Evolutionary conservation across 192 early-diverging fungal species (phyloP).

Genomic region (Podila horticola): DNA sequence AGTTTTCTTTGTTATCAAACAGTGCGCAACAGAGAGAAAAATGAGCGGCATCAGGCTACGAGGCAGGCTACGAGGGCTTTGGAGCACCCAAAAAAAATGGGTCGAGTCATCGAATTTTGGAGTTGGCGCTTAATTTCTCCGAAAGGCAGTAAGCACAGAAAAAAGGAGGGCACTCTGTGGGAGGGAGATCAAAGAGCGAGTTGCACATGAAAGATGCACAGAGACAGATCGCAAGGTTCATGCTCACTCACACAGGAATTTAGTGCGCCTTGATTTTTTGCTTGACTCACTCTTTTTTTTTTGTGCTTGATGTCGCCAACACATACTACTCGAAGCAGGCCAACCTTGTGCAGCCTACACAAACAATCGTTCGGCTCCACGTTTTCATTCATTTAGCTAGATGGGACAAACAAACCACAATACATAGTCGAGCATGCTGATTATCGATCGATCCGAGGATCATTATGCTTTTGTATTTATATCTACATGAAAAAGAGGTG

Average conservation of each 20-base stretch:
- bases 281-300: conserved; percentile 12
- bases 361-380: too few species aligned
- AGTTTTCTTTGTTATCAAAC: too few species aligned
- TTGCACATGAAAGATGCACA: too few species aligned
- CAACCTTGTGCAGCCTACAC: too few species aligned
- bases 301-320: not conserved
- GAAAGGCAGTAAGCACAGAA: too few species aligned
- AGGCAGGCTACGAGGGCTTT: not conserved
- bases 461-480: not conserved
- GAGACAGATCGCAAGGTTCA: too few species aligned
- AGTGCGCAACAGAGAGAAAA: not conserved
- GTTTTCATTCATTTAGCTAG: not conserved
- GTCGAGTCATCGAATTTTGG: conserved; percentile 4
- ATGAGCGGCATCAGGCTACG: not conserved
- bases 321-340: not conserved
- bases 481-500: too few species aligned
- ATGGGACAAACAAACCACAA: not conserved
- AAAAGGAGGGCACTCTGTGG: too few species aligned
- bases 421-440: not conserved
- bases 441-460: not conserved
- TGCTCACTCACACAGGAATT: too few species aligned
- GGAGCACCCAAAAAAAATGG: not conserved
- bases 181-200: too few species aligned
- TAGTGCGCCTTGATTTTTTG: too few species aligned
- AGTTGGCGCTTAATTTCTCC: too few species aligned